phyloP scores from a whole-genome alignment of 2,329 filamentous ascomycete species.

The Emergomyces orientalis region DNA sequence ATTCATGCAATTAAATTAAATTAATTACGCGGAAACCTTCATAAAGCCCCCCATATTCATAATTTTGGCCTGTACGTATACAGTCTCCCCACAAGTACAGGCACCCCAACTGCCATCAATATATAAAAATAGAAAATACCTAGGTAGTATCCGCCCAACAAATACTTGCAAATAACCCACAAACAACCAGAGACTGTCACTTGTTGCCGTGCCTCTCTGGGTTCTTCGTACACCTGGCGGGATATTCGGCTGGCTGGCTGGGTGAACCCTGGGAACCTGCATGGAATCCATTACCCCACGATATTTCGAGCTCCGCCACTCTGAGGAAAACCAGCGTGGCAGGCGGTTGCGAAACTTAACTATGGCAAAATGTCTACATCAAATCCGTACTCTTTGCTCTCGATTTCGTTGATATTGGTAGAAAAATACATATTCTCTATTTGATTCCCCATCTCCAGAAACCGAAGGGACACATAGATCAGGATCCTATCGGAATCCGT shows the following conservation, averaged over 20 bases:
- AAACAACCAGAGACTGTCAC: too few species aligned
- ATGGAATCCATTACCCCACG: background rate
- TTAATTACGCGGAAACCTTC: background rate
- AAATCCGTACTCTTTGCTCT: background rate
- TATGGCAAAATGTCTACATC: background rate
- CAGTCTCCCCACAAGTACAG: background rate
- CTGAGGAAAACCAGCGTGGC: background rate
- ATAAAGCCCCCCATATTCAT: too few species aligned
- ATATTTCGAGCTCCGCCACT: background rate
- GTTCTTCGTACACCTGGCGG: background rate
- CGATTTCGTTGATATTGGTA: background rate
- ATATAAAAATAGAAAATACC: too few species aligned
- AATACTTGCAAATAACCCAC: background rate
- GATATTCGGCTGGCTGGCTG: background rate
- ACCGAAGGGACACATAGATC: background rate
- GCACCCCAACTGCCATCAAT: background rate
- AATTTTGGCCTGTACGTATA: background rate
- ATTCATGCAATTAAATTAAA: background rate
- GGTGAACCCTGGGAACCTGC: background rate
- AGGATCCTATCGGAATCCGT: background rate
- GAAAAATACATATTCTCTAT: background rate
- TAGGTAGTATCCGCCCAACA: background rate
- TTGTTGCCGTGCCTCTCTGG: background rate
- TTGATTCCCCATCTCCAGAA: background rate
- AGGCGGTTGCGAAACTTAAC: background rate